These are phyloP conservation scores for Calonectria fujianensis DNA, from an alignment of 2,329 filamentous ascomycete genomes.

Conservation along the genomic window DNA sequence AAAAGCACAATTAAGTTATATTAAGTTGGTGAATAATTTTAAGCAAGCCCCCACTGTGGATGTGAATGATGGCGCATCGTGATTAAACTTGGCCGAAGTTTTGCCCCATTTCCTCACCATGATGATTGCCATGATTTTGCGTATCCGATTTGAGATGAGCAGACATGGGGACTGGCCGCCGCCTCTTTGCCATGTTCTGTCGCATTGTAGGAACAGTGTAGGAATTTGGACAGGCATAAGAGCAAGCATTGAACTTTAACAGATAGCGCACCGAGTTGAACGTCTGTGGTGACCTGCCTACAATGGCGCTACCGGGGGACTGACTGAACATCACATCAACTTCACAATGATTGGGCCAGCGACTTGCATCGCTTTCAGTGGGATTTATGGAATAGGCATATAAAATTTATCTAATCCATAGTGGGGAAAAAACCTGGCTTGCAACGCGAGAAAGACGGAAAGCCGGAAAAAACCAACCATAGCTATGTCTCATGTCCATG, in stretches of 20 bases:
- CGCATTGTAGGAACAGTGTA: too few relatives aligned
- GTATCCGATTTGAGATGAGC: background rate
- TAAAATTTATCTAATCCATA: constrained; percentile 27
- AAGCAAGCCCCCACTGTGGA: background rate
- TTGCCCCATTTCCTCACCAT: background rate
- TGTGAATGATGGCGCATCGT: background rate
- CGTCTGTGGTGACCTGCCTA: background rate
- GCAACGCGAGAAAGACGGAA: background rate
- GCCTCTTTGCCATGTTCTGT: too few relatives aligned
- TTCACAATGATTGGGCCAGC: background rate
- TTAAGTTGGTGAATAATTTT: constrained; percentile 1
- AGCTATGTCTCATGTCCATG: constrained; percentile 10
- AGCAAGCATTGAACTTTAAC: background rate
- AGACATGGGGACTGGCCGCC: background rate
- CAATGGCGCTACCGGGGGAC: background rate
- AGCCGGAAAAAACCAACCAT: constrained; percentile 22
- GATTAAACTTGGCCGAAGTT: constrained; percentile 15
- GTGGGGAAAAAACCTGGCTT: constrained; percentile 12
- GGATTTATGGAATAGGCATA: constrained; percentile 27
- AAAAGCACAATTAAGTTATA: constrained; percentile 10
- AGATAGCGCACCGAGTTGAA: too few relatives aligned
- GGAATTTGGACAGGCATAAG: background rate
- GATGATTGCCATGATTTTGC: background rate
- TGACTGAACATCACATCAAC: background rate
- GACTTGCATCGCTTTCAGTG: background rate